These are phyloP conservation scores for Athelia psychrophila DNA, from an alignment of 1,284 basidiomycete genomes.

Conservation along the genomic window DNA sequence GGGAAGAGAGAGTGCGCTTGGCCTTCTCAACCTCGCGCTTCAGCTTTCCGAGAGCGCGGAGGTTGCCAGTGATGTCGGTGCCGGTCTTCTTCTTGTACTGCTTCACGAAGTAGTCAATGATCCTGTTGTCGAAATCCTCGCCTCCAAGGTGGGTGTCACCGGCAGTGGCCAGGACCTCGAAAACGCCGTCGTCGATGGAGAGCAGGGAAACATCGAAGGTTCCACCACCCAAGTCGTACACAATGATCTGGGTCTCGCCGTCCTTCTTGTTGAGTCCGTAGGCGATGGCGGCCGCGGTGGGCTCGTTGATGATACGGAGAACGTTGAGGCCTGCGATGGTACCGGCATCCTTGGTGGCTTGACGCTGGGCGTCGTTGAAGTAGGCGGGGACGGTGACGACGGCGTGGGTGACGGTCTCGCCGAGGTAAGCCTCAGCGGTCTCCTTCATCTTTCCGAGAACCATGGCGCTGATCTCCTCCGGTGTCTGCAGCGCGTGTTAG, in stretches of 20 bases:
- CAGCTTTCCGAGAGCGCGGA: constrained; percentile 93
- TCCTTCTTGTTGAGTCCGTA: constrained; percentile 98
- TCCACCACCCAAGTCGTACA: constrained; percentile 98
- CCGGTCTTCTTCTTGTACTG: constrained; percentile 95
- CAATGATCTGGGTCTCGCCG: constrained; percentile 93
- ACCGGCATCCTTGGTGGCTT: constrained; percentile 98
- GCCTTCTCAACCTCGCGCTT: constrained; percentile 99
- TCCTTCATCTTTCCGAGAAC: constrained; percentile 98
- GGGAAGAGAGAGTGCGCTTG: constrained; percentile 94
- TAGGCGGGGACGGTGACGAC: constrained; percentile 98
- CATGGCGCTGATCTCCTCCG: constrained; percentile 94
- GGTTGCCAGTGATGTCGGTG: constrained; percentile 84
- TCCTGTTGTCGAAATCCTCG: constrained; percentile 98
- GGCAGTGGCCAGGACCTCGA: constrained; percentile 96
- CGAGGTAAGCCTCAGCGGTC: constrained; percentile 97
- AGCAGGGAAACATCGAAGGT: constrained; percentile 99
- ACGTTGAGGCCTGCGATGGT: constrained; percentile 95
- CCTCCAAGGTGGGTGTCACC: constrained; percentile 99
- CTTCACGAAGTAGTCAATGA: constrained; percentile 92
- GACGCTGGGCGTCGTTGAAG: constrained; percentile 99
- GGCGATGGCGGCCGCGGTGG: constrained; percentile 96
- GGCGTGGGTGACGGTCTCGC: constrained; percentile 94
- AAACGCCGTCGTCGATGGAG: constrained; percentile 97
- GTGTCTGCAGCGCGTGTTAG: constrained; percentile 44
- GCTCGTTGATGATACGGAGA: constrained; percentile 98